Conservation (phyloP, 116 monocot genomes). For the Cymodocea nodosa region DNA sequence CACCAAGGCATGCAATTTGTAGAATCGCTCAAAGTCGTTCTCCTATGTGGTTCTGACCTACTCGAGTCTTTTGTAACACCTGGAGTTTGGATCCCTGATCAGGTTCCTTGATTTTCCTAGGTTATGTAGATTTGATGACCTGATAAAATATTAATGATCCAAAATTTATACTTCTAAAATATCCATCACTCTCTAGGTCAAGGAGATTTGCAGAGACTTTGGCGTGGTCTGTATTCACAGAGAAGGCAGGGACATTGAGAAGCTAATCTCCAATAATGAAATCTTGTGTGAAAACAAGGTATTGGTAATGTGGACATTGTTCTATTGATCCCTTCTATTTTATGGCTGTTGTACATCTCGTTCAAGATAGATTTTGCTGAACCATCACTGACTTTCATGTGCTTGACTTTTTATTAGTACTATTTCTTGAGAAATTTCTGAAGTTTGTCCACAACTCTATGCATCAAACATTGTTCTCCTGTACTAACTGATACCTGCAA, state of each 20-base stretch:
- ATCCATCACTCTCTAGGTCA: constrained; percentile 25
- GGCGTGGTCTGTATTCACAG: constrained; percentile 67
- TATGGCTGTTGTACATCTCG: not conserved
- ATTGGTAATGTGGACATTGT: not conserved
- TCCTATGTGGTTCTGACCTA: constrained; percentile 92
- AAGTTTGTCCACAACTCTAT: too few relatives aligned
- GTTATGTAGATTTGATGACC: too few relatives aligned
- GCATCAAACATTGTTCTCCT: too few relatives aligned
- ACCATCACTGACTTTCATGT: too few relatives aligned
- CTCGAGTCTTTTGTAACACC: constrained; percentile 76
- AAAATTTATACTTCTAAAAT: not conserved
- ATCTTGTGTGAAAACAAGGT: constrained; percentile 67
- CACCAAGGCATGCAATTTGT: constrained; percentile 5
- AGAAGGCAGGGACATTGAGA: constrained; percentile 59
- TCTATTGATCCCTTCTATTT: not conserved
- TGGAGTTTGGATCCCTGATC: constrained; percentile 85
- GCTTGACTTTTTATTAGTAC: too few relatives aligned
- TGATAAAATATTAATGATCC: not conserved
- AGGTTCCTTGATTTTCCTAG: constrained; percentile 27
- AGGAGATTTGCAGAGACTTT: constrained; percentile 62
- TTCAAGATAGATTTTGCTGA: too few relatives aligned
- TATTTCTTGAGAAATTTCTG: too few relatives aligned
- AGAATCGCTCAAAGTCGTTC: constrained; percentile 82
- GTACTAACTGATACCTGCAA: too few relatives aligned
- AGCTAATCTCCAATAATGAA: constrained; percentile 43